phyloP scores from a whole-genome alignment of 1,284 basidiomycete genomes.

The Meira miltonrushii region DNA sequence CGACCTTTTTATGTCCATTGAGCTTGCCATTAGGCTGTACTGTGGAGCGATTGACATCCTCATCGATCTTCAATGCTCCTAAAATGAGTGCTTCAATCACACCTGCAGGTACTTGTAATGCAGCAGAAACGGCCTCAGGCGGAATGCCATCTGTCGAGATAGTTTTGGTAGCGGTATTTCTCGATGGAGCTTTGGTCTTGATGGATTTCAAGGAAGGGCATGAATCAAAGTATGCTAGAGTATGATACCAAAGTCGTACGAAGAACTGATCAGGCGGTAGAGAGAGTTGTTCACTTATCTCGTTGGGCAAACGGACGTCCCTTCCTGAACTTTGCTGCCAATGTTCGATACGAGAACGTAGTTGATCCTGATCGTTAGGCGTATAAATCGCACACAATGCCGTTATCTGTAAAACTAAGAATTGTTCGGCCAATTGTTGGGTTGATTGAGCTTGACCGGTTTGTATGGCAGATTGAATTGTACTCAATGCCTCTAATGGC shows the following conservation, averaged over 20 bases:
- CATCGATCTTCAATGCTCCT: slow-evolving; percentile 4
- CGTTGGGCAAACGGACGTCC: too few species aligned
- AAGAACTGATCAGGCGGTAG: not conserved
- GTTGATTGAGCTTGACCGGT: too few species aligned
- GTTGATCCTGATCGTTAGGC: too few species aligned
- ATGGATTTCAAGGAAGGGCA: not conserved
- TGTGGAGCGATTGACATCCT: not conserved
- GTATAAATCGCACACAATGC: too few species aligned
- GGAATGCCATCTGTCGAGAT: not conserved
- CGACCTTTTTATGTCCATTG: not conserved
- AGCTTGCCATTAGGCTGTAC: not conserved
- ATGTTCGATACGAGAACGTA: too few species aligned
- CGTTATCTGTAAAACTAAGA: too few species aligned
- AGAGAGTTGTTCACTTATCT: not conserved
- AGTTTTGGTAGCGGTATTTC: not conserved
- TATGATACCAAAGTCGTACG: not conserved
- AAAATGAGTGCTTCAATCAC: slow-evolving; percentile 3
- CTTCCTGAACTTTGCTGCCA: too few species aligned
- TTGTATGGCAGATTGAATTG: too few species aligned
- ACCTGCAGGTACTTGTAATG: slow-evolving; percentile 1
- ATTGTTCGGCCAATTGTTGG: too few species aligned
- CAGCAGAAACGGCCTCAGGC: not conserved
- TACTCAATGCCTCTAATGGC: too few species aligned
- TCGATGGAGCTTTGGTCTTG: not conserved
- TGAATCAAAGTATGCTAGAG: not conserved